Percentiles rank a stretch among this genome's conserved stretches.
Evolutionary conservation across 257 asterid species (phyloP).

Genomic region (Solanum tarapatanum): DNA sequence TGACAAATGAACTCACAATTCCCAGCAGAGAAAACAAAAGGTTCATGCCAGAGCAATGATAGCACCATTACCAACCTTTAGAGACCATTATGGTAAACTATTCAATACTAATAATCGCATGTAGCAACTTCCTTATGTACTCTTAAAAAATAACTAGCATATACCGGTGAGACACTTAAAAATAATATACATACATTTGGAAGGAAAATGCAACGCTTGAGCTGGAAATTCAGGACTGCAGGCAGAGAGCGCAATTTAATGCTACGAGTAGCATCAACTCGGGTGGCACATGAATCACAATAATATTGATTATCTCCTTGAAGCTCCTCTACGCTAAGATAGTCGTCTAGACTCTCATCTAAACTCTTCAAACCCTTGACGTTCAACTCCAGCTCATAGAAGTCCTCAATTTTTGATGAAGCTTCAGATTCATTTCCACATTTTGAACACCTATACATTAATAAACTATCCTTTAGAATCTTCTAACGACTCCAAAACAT

Average conservation of each 20-base stretch:
- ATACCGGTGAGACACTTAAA: slow-evolving; percentile 1
- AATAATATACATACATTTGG: slow-evolving; percentile 55
- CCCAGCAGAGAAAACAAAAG: not conserved
- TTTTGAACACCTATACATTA: slow-evolving; percentile 59
- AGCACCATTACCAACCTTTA: not conserved
- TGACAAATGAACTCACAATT: not conserved
- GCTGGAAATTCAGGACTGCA: slow-evolving; percentile 85
- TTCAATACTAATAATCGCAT: not conserved
- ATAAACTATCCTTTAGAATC: not conserved
- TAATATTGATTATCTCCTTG: slow-evolving; percentile 89
- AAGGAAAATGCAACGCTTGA: slow-evolving; percentile 95
- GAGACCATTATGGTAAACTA: not conserved
- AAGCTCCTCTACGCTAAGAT: slow-evolving; percentile 85
- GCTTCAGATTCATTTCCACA: slow-evolving; percentile 96
- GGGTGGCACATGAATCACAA: slow-evolving; percentile 73
- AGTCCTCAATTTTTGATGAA: slow-evolving; percentile 86
- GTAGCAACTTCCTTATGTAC: not conserved
- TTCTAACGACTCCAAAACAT: not conserved
- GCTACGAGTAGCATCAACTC: slow-evolving; percentile 94
- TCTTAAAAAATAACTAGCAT: slow-evolving; percentile 1
- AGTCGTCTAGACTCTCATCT: slow-evolving; percentile 83
- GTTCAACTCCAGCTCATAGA: slow-evolving; percentile 93
- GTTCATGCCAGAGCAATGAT: not conserved
- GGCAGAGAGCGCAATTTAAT: slow-evolving; percentile 92
- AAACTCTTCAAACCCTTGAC: slow-evolving; percentile 84